Evolutionary conservation across 208 protist species (phyloP).

Genomic region (Trypanosoma conorhini): DNA sequence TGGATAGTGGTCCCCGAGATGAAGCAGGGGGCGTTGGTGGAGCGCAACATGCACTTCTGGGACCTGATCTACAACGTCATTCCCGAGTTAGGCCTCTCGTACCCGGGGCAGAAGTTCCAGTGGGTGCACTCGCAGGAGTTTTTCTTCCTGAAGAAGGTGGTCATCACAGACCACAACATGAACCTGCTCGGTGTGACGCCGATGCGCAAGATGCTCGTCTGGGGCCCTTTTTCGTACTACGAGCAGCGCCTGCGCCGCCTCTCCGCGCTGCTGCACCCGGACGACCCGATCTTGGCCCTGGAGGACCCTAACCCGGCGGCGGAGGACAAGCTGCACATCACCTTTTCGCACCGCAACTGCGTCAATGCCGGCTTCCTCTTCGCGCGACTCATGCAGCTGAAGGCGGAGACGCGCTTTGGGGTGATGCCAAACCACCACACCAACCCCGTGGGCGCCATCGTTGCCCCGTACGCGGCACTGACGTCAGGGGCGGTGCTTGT

Average conservation of each 20-base stretch:
- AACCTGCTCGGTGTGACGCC: conserved; percentile 88
- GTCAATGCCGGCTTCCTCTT: conserved; percentile 90
- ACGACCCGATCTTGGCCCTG: conserved; percentile 88
- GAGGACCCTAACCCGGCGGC: conserved; percentile 78
- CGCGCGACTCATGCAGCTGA: conserved; percentile 76
- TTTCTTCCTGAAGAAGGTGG: conserved; percentile 91
- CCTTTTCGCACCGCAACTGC: conserved; percentile 89
- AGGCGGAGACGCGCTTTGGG: conserved; percentile 87
- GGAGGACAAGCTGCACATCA: conserved; percentile 89
- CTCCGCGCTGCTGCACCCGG: conserved; percentile 85
- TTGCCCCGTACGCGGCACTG: conserved; percentile 87
- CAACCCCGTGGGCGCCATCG: conserved; percentile 81
- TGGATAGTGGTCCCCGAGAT: conserved; percentile 88
- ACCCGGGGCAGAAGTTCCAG: conserved; percentile 91
- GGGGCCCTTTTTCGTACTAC: conserved; percentile 92
- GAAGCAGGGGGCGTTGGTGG: conserved; percentile 82
- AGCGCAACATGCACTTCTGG: conserved; percentile 94
- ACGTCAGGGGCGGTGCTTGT: conserved; percentile 87
- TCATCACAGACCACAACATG: conserved; percentile 94
- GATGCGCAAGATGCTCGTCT: conserved; percentile 90
- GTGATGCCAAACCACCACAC: conserved; percentile 91
- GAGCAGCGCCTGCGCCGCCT: conserved; percentile 90
- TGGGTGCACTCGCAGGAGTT: conserved; percentile 94
- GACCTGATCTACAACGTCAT: conserved; percentile 93
- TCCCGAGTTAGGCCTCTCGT: conserved; percentile 90